Conservation (phyloP, 2,329 filamentous ascomycete genomes). For the Stemphylium vesicarium region DNA sequence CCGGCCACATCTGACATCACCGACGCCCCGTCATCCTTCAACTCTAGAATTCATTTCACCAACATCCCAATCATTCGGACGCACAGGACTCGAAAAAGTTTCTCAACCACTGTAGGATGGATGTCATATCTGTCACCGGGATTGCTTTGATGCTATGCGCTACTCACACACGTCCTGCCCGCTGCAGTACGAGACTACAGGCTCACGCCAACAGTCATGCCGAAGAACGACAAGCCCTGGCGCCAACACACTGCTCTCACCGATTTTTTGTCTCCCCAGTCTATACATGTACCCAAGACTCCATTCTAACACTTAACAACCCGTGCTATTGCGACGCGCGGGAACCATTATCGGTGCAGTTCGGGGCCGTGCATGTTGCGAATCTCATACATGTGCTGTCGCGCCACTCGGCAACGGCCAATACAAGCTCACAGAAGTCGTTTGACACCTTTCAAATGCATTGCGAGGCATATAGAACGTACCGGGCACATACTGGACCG, state of each 20-base stretch:
- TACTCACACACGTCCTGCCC: too few species aligned
- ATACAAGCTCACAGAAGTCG: constrained; percentile 15
- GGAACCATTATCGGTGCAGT: constrained; percentile 15
- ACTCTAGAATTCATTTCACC: not conserved
- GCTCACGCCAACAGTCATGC: not conserved
- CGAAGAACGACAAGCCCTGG: not conserved
- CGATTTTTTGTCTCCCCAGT: not conserved
- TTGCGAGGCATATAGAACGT: constrained; percentile 18
- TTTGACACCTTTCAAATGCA: constrained; percentile 30
- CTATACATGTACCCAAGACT: not conserved
- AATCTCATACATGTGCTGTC: constrained; percentile 39
- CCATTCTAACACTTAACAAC: not conserved
- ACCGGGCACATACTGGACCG: constrained; percentile 23
- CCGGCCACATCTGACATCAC: constrained; percentile 15
- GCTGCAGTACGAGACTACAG: too few species aligned
- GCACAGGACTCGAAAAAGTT: too few species aligned
- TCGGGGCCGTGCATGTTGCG: constrained; percentile 38
- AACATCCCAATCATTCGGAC: not conserved
- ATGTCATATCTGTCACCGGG: too few species aligned
- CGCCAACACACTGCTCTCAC: not conserved
- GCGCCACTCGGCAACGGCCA: constrained; percentile 31
- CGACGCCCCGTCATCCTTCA: not conserved
- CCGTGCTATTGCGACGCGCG: constrained; percentile 25
- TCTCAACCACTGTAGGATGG: too few species aligned
- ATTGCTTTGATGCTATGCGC: too few species aligned